Evolutionary conservation across 2,329 filamentous ascomycete genomes (phyloP).

Genomic region (Rachicladosporium sp.): DNA sequence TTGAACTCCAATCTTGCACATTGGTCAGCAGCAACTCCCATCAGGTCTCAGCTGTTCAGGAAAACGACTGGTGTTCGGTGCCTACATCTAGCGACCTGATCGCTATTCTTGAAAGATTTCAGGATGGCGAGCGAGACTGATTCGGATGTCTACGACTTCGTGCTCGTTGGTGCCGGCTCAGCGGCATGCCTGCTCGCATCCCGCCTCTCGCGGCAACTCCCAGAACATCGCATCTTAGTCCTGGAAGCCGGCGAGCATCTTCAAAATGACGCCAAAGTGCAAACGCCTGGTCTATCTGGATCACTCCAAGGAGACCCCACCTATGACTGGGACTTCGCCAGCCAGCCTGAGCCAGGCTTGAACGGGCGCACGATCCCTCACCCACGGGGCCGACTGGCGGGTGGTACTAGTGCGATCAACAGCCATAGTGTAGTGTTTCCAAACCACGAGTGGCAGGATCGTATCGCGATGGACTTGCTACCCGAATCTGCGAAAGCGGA

Average conservation of each 20-base stretch:
- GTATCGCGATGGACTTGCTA: conserved; percentile 35
- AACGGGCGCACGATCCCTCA: conserved; percentile 10
- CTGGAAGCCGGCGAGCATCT: conserved; percentile 22
- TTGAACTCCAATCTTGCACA: too few relatives aligned
- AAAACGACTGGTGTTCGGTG: too few relatives aligned
- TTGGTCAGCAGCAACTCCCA: too few relatives aligned
- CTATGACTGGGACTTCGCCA: conserved; percentile 22
- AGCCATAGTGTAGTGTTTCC: conserved; percentile 39
- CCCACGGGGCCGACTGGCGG: conserved; percentile 25
- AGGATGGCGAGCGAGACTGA: too few relatives aligned
- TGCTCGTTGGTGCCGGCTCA: conserved; percentile 18
- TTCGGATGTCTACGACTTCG: too few relatives aligned
- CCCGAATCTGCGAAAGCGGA: conserved; percentile 32
- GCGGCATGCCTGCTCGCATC: conserved; percentile 15
- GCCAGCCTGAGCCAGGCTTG: conserved; percentile 14
- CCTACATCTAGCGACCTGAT: too few relatives aligned
- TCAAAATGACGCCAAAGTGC: conserved; percentile 11
- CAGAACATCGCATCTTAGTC: conserved; percentile 17
- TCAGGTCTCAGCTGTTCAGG: too few relatives aligned
- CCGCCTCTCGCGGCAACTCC: conserved; percentile 11
- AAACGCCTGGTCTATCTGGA: conserved; percentile 11
- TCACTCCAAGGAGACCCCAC: conserved; percentile 12
- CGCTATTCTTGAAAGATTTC: too few relatives aligned
- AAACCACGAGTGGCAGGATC: conserved; percentile 37
- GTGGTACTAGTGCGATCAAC: conserved; percentile 30